Evolutionary conservation across 768 basidiomycete species (phyloP), one percentile per base, ranked within the genome.

Genomic region (Lactarius tabidus): DNA sequence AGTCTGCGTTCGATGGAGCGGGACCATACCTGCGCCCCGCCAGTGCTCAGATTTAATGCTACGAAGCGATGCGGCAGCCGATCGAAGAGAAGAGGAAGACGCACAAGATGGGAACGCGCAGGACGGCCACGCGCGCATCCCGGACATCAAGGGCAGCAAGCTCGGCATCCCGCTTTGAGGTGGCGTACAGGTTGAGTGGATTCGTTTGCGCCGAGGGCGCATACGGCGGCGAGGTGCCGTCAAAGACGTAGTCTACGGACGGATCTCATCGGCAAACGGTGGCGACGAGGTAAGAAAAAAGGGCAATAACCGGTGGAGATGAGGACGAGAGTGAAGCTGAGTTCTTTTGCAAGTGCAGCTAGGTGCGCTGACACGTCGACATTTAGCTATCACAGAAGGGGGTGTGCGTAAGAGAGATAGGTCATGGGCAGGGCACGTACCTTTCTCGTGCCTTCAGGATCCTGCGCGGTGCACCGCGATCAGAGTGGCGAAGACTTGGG

Each of bases 161-260:
- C 77, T 99, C 97, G 2, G 94, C 96, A 28, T 88, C 90, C 39
- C 87, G 82, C 75, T 99, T 99, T 3, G 90, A 89, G 70, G 82
- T 77, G 1, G 93, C 96, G 72, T 99, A 99, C 18, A 90, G 78
- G 61, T 99, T 91, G 39, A 98, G 77, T 1, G 96, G 96, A 72
- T 94, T 92, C 15, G 92, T 84, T 36, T 75, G 72, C 17, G 88
- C 85, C 8, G 81, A 80, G 0, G 93, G 89, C 7, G 83, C 81
- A 78, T 99, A 99, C 0, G 95, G 94, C 3, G 96, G 93, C 1
- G 88, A 86, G n/a, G 83, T 87, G 1, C 96, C 96, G 68, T 95
- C 93, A 72, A 98, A 98, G 18, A 99, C 94, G 76, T 98, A 98
- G 76, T 99, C 95, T 89, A 43, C 3, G 26, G n/a, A 51, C 8